Base-by-base conservation (phyloP, 306 rosid genomes). In the Citrullus amarus region DNA sequence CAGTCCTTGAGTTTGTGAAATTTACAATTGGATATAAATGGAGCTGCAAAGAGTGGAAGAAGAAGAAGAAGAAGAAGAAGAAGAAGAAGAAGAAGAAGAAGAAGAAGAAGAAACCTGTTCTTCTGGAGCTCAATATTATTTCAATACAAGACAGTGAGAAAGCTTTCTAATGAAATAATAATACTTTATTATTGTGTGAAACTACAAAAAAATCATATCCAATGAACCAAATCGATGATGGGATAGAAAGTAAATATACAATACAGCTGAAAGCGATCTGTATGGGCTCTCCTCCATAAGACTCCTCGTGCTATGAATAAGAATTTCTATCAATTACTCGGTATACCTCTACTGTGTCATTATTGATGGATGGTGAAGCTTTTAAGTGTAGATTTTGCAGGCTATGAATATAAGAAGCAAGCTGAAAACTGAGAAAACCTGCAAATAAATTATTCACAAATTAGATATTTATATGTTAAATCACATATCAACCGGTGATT, bases 361-460 rank as follows among this genome's bases (percentile, higher is more conserved):
- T 48, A 48, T 48, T 83, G 63, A 85, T 41, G 12, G 78, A 85
- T 78, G 62, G 62, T 44, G 58, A 76, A 82, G 67, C 81, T 60
- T 80, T 61, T 43, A 80, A 74, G 60, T 76, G 73, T 73, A 77
- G 41, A 83, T 66, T 9, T 86, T 80, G 81, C 38, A 67, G 34
- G 83, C 72, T 9, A 82, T 15, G 55, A 83, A 73, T 50, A 81
- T 79, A 43, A 80, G 70, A 69, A 89, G 30, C 71, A 83, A 81
- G 55, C 79, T 82, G 79, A 83, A 80, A 78, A 82, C 75, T 6
- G 87, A 80, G 78, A 87, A 41, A 43, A 16, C 89, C 98, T 91
- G 93, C 87, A 82, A 55, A 76, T 38, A 69, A n/a, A 60, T 36
- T 30, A 80, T 70, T 68, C 12, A 66, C 50, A 77, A 12, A 18